Evolutionary conservation across 2,329 filamentous ascomycete species (phyloP).

Genomic region (Colletotrichum zoysiae): DNA sequence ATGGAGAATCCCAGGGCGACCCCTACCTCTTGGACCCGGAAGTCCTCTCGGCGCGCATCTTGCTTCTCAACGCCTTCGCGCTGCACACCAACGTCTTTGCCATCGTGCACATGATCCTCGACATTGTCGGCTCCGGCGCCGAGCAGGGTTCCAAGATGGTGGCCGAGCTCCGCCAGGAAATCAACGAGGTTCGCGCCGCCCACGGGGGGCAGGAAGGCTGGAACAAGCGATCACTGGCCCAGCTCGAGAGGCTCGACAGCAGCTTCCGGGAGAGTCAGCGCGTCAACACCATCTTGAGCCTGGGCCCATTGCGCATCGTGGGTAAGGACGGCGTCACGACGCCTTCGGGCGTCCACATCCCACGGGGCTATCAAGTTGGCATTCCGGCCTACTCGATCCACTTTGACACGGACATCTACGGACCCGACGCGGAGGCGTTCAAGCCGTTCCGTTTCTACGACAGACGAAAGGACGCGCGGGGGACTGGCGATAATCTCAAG

Average conservation of each 20-base stretch:
- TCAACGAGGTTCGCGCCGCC: constrained; percentile 56
- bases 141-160: not conserved
- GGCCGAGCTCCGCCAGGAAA: constrained; percentile 59
- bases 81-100: constrained; percentile 55
- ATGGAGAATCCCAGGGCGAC: constrained; percentile 41
- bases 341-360: constrained; percentile 51
- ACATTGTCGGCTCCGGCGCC: not conserved
- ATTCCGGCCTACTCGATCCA: constrained; percentile 50
- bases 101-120: constrained; percentile 54
- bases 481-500: constrained; percentile 45
- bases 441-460: constrained; percentile 47
- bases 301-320: constrained; percentile 47
- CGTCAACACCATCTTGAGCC: constrained; percentile 49
- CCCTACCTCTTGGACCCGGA: constrained; percentile 44
- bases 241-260: constrained; percentile 56
- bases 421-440: constrained; percentile 44
- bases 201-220: constrained; percentile 47
- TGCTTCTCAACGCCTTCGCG: constrained; percentile 40
- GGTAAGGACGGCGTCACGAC: constrained; percentile 48
- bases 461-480: constrained; percentile 40
- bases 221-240: constrained; percentile 50
- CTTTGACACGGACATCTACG: constrained; percentile 45
- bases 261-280: constrained; percentile 56
- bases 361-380: constrained; percentile 47
- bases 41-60: constrained; percentile 47